A percentile compares a stretch with the other conserved stretches of the same genome.
Conservation (phyloP, 768 basidiomycete species). For the Piloderma croceum region DNA sequence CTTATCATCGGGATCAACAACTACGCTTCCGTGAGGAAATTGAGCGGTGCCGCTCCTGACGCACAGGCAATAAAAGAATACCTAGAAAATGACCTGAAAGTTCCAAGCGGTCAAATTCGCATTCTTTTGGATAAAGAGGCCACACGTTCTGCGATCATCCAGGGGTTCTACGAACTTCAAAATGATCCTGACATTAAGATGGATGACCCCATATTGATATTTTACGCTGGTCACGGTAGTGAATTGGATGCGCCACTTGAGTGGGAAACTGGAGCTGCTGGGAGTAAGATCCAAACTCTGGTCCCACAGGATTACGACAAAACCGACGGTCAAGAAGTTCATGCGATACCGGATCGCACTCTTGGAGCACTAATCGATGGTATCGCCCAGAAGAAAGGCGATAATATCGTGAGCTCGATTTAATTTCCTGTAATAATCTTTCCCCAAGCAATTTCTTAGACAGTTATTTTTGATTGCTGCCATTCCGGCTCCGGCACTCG, state of each 20-base stretch:
- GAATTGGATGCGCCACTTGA: conserved; percentile 11
- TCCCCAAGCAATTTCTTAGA: conserved; percentile 22
- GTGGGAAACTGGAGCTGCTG: conserved; percentile 4
- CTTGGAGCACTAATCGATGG: conserved; percentile 32
- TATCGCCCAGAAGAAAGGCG: conserved; percentile 33
- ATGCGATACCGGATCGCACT: conserved; percentile 41
- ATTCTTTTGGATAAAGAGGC: conserved; percentile 54
- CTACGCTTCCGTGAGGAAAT: conserved; percentile 67
- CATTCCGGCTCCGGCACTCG: conserved; percentile 36
- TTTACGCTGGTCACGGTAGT: conserved; percentile 27
- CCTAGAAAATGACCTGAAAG: conserved; percentile 50
- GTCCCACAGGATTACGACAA: conserved; percentile 14
- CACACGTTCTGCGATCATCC: conserved; percentile 34
- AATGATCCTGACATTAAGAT: conserved; percentile 6
- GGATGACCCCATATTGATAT: conserved; percentile 25
- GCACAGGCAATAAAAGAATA: conserved; percentile 53
- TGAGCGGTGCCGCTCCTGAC: conserved; percentile 48
- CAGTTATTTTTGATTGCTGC: conserved; percentile 44
- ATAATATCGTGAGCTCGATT: conserved; percentile 39
- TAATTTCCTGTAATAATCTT: neutral
- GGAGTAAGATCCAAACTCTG: conserved; percentile 14
- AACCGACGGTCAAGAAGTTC: conserved; percentile 11
- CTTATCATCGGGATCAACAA: conserved; percentile 65
- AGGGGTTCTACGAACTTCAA: conserved; percentile 6
- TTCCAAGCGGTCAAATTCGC: conserved; percentile 54